Conservation (phyloP, 176 grass and related monocot genomes). For the Eremochloa ophiuroides region DNA sequence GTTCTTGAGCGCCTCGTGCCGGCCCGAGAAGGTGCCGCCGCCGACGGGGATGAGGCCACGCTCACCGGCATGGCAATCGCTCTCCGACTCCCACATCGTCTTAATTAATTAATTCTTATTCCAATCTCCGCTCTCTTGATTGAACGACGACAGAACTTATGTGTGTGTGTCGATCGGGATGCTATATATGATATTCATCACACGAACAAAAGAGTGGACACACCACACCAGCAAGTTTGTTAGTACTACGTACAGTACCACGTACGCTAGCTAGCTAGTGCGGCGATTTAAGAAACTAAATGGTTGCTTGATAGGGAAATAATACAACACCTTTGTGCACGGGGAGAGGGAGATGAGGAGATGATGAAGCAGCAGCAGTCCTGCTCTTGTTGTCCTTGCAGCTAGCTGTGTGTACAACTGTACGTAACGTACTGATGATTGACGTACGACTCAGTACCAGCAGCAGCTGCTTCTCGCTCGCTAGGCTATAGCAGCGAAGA, state of each 20-base stretch:
- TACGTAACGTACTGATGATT: neutral
- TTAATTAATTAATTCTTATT: neutral
- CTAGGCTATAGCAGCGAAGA: neutral
- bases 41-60: constrained; percentile 51
- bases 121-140: neutral
- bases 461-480: neutral
- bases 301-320: constrained; percentile 10
- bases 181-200: neutral
- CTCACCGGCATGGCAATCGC: constrained; percentile 49
- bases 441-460: neutral
- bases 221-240: neutral
- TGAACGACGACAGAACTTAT: neutral
- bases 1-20: constrained; percentile 57
- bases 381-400: neutral
- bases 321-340: too few species aligned
- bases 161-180: too few species aligned
- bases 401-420: neutral
- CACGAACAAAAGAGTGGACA: neutral
- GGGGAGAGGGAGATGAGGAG: neutral
- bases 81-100: constrained; percentile 88
- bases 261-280: neutral
- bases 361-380: neutral
- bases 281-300: neutral
- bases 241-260: too few species aligned
- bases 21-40: constrained; percentile 26